Base-by-base conservation (phyloP, 192 early-diverging fungal species). In the Pilobolus umbonatus region DNA sequence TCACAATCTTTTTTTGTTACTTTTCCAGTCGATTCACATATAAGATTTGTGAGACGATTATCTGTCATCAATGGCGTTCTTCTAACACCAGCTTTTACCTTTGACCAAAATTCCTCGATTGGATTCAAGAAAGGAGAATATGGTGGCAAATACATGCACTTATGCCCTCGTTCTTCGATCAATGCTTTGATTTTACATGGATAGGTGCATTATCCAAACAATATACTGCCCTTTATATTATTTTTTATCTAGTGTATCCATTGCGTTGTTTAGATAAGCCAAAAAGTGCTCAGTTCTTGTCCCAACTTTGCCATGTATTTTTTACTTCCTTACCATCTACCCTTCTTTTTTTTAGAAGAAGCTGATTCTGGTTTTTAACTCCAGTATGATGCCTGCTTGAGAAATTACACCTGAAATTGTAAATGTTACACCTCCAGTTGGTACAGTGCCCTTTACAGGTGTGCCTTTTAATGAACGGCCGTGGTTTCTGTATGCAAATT, bases 341-440 rank as follows among this genome's bases (percentile, higher is more conserved):
- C 34, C 49, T 61, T 60, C 56, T 61, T 42, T 65, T 57, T 29
- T 51, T 60, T 15, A 28, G 49, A n/a, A n/a, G n/a, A n/a, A n/a
- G n/a, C n/a, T n/a, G n/a, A n/a, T n/a, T n/a, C n/a, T n/a, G n/a
- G n/a, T n/a, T n/a, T n/a, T n/a, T n/a, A n/a, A n/a, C n/a, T n/a
- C n/a, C n/a, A n/a, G n/a, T n/a, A n/a, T n/a, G n/a, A n/a, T n/a
- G n/a, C n/a, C n/a, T n/a, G n/a, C n/a, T n/a, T n/a, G 21, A 5
- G 36, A 51, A 35, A 62, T 53, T 1, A 39, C 36, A n/a, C 50
- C 60, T 14, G 53, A 26, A 4, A 62, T 44, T 19, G 49, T 42
- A 11, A 62, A 53, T 6, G 36, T 52, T 25, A 44, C 44, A 9
- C 50, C 38, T 9, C 21, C n/a, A 0, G 28, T 7, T 6, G 50